Evolutionary conservation across 345 rosid species (phyloP), one percentile per base, ranked within the genome.

Genomic region (Angophora floribunda): DNA sequence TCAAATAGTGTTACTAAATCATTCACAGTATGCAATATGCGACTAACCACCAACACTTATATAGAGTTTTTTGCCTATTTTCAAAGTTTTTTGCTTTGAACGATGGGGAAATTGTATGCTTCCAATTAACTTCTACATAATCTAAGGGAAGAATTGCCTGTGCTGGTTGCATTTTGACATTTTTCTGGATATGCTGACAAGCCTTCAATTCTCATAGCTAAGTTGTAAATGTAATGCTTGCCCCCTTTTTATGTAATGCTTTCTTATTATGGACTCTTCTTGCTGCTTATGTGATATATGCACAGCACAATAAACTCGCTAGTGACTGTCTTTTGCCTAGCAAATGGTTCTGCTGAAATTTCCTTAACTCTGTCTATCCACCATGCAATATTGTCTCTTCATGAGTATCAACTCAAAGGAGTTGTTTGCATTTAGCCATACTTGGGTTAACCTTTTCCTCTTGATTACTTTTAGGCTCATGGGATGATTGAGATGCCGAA

Each of bases 401-500:
- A 19, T 41, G 41, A 41, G 28, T 19, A 41, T 75, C 49, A 41
- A 75, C 28, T 75, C 28, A 75, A 75, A 41, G 49, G 82, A 75
- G 41, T 28, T 75, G 49, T 41, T 75, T 75, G 84, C 84, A 41
- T 19, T 75, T 75, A 9, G 28, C 84, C 84, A 75, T 75, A 41
- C 49, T 41, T 36, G 70, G n/a, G 22, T n/a, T 41, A 86, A 28
- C 7, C 91, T 87, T 86, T 61, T 30, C 32, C 61, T 86, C 65
- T 16, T 78, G 26, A 86, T 79, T 80, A 53, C 17, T 44, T 70
- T 65, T 45, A 97, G 99, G 94, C 94, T 41, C 99, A 97, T 91
- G 98, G 99, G 89, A 93, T 91, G 97, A 96, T 96, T 88, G 99
- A 97, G 95, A 97, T 97, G 99, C 98, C 99, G 85, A 95, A 91